Evolutionary conservation across 2,329 filamentous ascomycete genomes (phyloP).

Genomic region (Aureobasidium zeae): DNA sequence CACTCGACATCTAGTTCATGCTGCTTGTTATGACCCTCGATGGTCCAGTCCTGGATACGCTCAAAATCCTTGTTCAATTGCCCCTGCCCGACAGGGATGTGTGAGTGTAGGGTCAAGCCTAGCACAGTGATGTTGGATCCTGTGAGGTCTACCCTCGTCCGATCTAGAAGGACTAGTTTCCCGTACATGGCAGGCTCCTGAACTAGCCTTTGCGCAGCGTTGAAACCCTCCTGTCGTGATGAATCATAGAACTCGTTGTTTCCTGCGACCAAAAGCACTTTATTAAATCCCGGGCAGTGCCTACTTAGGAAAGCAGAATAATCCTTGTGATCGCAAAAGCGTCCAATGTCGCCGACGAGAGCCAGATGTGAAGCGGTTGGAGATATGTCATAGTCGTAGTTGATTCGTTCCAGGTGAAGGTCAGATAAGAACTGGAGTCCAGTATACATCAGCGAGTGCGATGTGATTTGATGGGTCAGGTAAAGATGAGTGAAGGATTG

Average conservation of each 20-base stretch:
- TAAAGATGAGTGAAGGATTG: too few relatives aligned
- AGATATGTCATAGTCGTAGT: slow-evolving; percentile 33
- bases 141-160: slow-evolving; percentile 30
- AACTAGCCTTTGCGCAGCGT: slow-evolving; percentile 31
- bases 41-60: slow-evolving; percentile 43
- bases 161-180: slow-evolving; percentile 35
- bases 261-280: slow-evolving; percentile 42
- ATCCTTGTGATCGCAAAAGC: slow-evolving; percentile 38
- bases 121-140: slow-evolving; percentile 39
- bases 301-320: slow-evolving; percentile 38
- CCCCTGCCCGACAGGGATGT: slow-evolving; percentile 32
- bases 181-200: slow-evolving; percentile 32
- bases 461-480: too few relatives aligned
- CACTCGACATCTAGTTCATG: slow-evolving; percentile 42
- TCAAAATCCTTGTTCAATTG: slow-evolving; percentile 41
- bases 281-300: slow-evolving; percentile 36
- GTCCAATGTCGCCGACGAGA: slow-evolving; percentile 44
- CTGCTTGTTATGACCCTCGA: slow-evolving; percentile 39
- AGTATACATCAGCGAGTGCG: not conserved
- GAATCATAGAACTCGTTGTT: slow-evolving; percentile 48
- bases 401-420: slow-evolving; percentile 40
- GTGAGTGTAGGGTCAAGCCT: slow-evolving; percentile 49
- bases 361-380: slow-evolving; percentile 33
- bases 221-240: slow-evolving; percentile 32
- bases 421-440: slow-evolving; percentile 41